Evolutionary conservation across 2,329 filamentous ascomycete species (phyloP).

Genomic region (Tolypocladium inflatum): DNA sequence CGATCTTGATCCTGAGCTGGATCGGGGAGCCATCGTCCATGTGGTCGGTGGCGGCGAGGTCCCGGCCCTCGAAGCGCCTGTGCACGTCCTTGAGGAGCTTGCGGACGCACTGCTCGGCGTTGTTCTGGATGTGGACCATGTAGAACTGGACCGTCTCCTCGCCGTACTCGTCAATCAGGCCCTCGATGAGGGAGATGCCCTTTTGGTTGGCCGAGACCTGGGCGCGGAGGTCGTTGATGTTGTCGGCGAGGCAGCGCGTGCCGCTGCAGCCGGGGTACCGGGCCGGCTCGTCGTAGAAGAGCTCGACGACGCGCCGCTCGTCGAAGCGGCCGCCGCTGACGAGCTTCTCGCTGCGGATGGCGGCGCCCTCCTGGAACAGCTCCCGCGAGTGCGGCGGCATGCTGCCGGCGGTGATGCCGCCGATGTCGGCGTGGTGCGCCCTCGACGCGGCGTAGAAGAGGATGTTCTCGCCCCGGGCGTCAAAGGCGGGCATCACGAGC

Average conservation of each 20-base stretch:
- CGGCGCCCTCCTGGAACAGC: conserved; percentile 55
- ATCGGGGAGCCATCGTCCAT: conserved; percentile 87
- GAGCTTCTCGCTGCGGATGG: conserved; percentile 58
- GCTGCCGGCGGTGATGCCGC: conserved; percentile 70
- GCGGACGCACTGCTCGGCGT: conserved; percentile 53
- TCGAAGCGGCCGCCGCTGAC: conserved; percentile 71
- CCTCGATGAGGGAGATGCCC: conserved; percentile 65
- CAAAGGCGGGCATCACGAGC: conserved; percentile 25
- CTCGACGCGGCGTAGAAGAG: conserved; percentile 51
- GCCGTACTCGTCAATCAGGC: conserved; percentile 64
- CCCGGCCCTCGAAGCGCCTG: conserved; percentile 7
- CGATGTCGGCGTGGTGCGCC: conserved; percentile 42
- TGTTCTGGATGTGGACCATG: conserved; percentile 31
- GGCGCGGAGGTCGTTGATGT: conserved; percentile 78
- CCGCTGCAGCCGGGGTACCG: conserved; percentile 68
- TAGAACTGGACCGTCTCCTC: conserved; percentile 60
- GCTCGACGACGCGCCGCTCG: conserved; percentile 63
- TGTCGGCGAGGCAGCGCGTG: conserved; percentile 71
- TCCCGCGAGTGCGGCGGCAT: conserved; percentile 71
- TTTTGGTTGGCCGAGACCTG: conserved; percentile 83
- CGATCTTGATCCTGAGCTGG: conserved; percentile 63
- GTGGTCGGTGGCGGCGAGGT: conserved; percentile 34
- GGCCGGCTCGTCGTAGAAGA: conserved; percentile 65
- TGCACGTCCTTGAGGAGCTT: conserved; percentile 23
- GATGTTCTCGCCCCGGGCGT: conserved; percentile 41